These are phyloP conservation scores for Trichoderma citrinoviride DNA, from an alignment of 2,329 filamentous ascomycete species.

Conservation along the genomic window DNA sequence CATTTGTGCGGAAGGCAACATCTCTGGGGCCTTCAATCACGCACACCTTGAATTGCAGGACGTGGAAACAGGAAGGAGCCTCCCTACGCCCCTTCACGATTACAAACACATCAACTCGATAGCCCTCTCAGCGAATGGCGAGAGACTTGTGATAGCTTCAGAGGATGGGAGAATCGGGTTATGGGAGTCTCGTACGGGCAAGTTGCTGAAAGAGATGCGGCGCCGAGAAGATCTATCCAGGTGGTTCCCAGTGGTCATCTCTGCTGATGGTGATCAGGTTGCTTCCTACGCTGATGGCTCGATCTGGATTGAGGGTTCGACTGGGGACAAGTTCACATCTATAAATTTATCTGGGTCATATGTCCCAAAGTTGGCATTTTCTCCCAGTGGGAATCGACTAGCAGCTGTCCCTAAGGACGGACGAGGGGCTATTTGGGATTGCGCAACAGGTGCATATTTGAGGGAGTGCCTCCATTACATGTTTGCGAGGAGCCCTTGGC, in stretches of 20 bases:
- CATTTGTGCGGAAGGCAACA: background rate
- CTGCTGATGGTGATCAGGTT: background rate
- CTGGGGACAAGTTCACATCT: background rate
- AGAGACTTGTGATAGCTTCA: background rate
- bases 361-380: background rate
- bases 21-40: background rate
- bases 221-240: background rate
- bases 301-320: background rate
- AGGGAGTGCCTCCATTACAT: no score
- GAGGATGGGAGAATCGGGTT: rapidly evolving
- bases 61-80: background rate
- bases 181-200: background rate
- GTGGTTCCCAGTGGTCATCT: background rate
- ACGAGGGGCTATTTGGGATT: background rate
- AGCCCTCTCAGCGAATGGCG: background rate
- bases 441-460: background rate
- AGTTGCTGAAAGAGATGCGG: background rate
- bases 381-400: background rate
- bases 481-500: no score
- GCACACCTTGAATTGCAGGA: background rate
- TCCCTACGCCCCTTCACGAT: background rate
- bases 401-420: rapidly evolving
- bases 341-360: background rate
- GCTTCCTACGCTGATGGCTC: background rate
- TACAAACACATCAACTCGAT: rapidly evolving